Percentiles rank a stretch among this genome's conserved stretches.
These are phyloP conservation scores for Physcomitrellopsis africana DNA, from an alignment of 225 moss, liverwort and hornwort genomes.

Conservation along the genomic window DNA sequence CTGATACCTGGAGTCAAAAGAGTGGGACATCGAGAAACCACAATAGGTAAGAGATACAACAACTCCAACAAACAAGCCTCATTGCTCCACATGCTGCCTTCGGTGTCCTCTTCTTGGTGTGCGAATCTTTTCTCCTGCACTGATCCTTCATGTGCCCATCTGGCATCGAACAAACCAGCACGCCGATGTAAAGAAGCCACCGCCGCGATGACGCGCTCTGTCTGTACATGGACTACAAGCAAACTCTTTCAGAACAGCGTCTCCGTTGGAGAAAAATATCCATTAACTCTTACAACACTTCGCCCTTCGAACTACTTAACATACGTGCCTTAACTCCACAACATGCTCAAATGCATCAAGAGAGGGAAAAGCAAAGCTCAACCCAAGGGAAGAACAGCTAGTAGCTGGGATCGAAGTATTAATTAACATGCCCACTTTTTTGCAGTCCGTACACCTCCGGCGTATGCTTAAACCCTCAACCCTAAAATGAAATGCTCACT, in stretches of 20 bases:
- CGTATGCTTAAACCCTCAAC: conserved; percentile 28
- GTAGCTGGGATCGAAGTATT: neutral
- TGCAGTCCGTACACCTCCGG: neutral
- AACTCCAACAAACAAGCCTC: conserved; percentile 88
- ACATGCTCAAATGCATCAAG: conserved; percentile 19
- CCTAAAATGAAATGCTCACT: conserved; percentile 12
- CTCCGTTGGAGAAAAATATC: neutral
- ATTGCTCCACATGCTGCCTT: conserved; percentile 98
- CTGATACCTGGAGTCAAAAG: conserved; percentile 80
- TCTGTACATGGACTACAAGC: conserved; percentile 38
- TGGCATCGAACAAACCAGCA: conserved; percentile 59
- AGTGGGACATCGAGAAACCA: conserved; percentile 76
- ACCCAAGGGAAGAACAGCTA: neutral
- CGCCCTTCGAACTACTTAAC: conserved; percentile 19
- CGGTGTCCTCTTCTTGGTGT: conserved; percentile 56
- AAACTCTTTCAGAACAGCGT: conserved; percentile 31
- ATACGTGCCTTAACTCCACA: conserved; percentile 1
- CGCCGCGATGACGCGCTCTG: conserved; percentile 71
- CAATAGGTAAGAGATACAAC: conserved; percentile 76
- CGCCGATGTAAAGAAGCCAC: conserved; percentile 72
- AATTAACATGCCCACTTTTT: conserved; percentile 6
- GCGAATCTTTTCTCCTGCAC: conserved; percentile 37
- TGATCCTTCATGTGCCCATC: conserved; percentile 32
- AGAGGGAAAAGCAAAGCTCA: conserved; percentile 13
- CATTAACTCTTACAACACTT: neutral